Conservation (phyloP, 176 grass and related monocot genomes). For the Eragrostis nindensis region DNA sequence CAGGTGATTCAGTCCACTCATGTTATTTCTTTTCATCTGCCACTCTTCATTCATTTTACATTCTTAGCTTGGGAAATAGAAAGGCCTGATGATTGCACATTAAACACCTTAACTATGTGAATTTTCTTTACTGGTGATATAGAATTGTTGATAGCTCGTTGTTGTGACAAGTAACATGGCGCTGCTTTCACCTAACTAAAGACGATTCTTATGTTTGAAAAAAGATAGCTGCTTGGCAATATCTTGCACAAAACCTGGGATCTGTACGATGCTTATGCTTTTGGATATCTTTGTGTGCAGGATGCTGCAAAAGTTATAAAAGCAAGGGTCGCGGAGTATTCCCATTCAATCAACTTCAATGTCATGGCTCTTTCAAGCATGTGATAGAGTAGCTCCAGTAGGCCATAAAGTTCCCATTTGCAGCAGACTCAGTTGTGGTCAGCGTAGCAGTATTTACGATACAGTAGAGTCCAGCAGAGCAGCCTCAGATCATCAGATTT, state of each 20-base stretch:
- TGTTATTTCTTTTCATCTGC: constrained; percentile 7
- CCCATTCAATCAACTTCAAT: constrained; percentile 78
- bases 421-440: background rate
- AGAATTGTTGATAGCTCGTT: background rate
- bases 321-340: constrained; percentile 47
- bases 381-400: too few relatives aligned
- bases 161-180: background rate
- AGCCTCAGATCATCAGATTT: background rate
- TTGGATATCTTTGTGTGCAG: constrained; percentile 32
- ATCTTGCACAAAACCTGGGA: background rate
- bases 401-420: background rate
- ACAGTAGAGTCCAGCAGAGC: too few relatives aligned
- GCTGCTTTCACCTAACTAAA: background rate
- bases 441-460: too few relatives aligned
- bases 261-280: constrained; percentile 6
- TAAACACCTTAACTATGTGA: background rate
- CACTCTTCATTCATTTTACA: background rate
- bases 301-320: constrained; percentile 78
- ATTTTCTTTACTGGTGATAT: constrained; percentile 4
- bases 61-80: background rate
- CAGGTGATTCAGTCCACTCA: constrained; percentile 53
- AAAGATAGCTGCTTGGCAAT: background rate
- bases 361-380: constrained; percentile 75
- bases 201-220: background rate
- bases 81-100: background rate